These are phyloP conservation scores for Gonapodya prolifera DNA, from an alignment of 192 early-diverging fungal genomes.

Conservation along the genomic window DNA sequence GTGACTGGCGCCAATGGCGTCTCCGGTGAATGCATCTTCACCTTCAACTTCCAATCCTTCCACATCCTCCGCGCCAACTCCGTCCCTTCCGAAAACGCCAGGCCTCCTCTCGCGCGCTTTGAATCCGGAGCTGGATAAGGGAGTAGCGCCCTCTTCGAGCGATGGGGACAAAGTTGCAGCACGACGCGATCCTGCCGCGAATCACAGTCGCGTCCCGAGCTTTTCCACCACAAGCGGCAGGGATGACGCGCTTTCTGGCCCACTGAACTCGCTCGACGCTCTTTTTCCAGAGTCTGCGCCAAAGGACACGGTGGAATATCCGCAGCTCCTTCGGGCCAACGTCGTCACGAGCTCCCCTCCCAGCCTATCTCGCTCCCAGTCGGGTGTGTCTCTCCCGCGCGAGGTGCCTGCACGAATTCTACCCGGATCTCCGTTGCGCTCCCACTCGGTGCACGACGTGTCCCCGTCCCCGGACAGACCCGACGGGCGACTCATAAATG, in stretches of 20 bases:
- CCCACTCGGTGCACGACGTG: neutral
- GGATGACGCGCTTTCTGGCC: neutral
- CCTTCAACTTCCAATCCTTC: too few relatives aligned
- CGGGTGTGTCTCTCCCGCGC: neutral
- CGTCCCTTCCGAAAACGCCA: neutral
- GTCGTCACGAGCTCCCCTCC: neutral
- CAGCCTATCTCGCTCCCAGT: neutral
- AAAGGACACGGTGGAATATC: neutral
- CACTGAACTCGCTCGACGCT: neutral
- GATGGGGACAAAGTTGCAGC: neutral
- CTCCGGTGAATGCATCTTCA: too few relatives aligned
- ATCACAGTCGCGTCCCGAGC: neutral
- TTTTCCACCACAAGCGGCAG: neutral
- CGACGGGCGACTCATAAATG: neutral
- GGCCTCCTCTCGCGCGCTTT: neutral
- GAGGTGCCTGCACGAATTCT: neutral
- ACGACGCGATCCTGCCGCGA: neutral
- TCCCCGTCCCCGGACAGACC: neutral
- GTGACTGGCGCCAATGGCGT: too few relatives aligned
- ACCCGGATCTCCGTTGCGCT: neutral
- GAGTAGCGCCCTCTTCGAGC: neutral
- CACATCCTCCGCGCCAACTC: neutral
- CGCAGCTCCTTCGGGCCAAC: neutral
- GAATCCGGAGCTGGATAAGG: neutral
- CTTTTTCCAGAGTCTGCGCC: neutral